A percentile compares a stretch with the other conserved stretches of the same genome.
Conservation (phyloP, 2,329 filamentous ascomycete species). For the Penicillium sp. region DNA sequence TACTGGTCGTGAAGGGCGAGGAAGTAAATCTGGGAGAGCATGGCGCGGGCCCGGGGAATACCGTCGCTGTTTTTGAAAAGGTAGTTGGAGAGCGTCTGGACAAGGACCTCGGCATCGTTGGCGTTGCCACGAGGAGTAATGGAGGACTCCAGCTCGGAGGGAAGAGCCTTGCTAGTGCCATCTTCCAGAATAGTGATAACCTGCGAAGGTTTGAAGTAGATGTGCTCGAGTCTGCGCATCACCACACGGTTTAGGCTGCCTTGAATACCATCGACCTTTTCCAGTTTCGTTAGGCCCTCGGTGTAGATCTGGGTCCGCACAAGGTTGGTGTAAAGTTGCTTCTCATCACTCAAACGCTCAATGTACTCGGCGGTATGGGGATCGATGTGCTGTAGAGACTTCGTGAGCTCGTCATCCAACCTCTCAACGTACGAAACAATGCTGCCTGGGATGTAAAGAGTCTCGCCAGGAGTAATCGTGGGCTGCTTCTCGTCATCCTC, state of each 20-base stretch:
- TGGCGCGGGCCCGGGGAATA: constrained; percentile 92
- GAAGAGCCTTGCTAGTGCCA: constrained; percentile 85
- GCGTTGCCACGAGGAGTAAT: constrained; percentile 76
- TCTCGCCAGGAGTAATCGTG: constrained; percentile 71
- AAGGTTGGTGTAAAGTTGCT: constrained; percentile 87
- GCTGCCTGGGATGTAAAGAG: constrained; percentile 90
- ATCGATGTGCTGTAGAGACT: constrained; percentile 96
- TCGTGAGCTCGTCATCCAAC: constrained; percentile 94
- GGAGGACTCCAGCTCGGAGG: constrained; percentile 70
- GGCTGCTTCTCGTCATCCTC: constrained; percentile 97
- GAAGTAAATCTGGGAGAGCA: constrained; percentile 99
- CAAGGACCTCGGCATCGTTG: constrained; percentile 71
- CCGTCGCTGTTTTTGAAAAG: constrained; percentile 93
- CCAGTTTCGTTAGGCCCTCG: constrained; percentile 75
- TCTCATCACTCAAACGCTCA: constrained; percentile 90
- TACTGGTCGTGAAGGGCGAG: constrained; percentile 96
- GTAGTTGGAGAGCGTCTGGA: constrained; percentile 90
- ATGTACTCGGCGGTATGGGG: constrained; percentile 99
- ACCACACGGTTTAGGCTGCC: constrained; percentile 90
- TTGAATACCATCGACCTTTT: constrained; percentile 73
- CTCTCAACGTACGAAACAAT: constrained; percentile 93
- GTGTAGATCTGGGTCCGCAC: constrained; percentile 88
- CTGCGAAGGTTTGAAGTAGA: constrained; percentile 98
- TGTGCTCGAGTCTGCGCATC: constrained; percentile 92
- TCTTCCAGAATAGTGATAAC: constrained; percentile 94